These are phyloP conservation scores for Urtica urens DNA, from an alignment of 306 rosid genomes.

Conservation along the genomic window DNA sequence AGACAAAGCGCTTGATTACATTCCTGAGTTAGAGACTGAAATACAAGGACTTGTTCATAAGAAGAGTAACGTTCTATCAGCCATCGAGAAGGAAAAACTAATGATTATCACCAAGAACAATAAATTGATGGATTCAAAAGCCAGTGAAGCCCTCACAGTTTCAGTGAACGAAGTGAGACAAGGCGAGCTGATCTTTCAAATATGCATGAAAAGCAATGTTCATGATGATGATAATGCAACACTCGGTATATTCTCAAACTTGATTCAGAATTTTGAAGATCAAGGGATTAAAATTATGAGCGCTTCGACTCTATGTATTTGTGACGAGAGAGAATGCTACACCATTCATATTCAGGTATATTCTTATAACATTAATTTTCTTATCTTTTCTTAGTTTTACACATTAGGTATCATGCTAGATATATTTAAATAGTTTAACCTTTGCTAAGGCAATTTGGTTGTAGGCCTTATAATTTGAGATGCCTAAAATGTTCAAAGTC, in stretches of 20 bases:
- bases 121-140: not conserved
- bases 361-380: not conserved
- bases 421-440: not conserved
- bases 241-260: not conserved
- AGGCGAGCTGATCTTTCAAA: conserved; percentile 1
- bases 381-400: not conserved
- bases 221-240: not conserved
- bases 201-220: not conserved
- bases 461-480: not conserved
- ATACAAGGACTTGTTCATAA: conserved; percentile 8
- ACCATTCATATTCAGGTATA: conserved; percentile 3
- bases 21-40: conserved; percentile 20
- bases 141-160: not conserved
- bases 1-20: conserved; percentile 16
- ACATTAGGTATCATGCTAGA: not conserved
- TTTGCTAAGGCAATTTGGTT: not conserved
- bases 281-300: not conserved
- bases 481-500: too few relatives aligned
- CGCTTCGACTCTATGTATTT: conserved; percentile 1
- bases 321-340: conserved; percentile 9
- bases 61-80: conserved; percentile 6
- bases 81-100: not conserved
- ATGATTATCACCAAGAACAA: not conserved
- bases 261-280: not conserved
- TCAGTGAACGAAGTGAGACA: conserved; percentile 8